These are phyloP conservation scores for Harringtonia aguacate DNA, from an alignment of 2,329 filamentous ascomycete species.

Conservation along the genomic window DNA sequence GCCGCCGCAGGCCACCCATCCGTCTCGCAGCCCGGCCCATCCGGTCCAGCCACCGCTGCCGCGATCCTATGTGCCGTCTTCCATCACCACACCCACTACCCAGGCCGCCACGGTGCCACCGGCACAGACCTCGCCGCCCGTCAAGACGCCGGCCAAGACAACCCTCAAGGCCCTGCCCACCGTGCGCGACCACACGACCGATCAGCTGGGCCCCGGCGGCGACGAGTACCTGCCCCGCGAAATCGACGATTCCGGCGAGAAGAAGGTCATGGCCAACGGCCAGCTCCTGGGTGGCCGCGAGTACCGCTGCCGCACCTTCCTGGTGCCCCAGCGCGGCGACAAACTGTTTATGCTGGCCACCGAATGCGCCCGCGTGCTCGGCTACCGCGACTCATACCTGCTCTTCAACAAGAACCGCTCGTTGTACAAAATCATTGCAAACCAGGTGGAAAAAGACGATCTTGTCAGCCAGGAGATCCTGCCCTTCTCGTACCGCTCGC, in stretches of 20 bases:
- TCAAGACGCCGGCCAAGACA: slow-evolving; percentile 69
- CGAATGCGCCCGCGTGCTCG: slow-evolving; percentile 86
- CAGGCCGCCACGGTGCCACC: slow-evolving; percentile 24
- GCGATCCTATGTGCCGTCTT: slow-evolving; percentile 20
- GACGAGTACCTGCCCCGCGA: slow-evolving; percentile 95
- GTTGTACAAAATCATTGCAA: slow-evolving; percentile 94
- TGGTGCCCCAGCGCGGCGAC: slow-evolving; percentile 79
- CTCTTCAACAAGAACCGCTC: slow-evolving; percentile 98
- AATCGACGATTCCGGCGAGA: slow-evolving; percentile 85
- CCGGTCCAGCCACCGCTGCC: not conserved
- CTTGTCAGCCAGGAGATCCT: slow-evolving; percentile 90
- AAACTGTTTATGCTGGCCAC: slow-evolving; percentile 99
- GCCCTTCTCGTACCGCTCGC: slow-evolving; percentile 94
- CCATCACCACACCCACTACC: slow-evolving; percentile 17
- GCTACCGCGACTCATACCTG: slow-evolving; percentile 95
- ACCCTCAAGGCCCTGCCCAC: slow-evolving; percentile 92
- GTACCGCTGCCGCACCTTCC: slow-evolving; percentile 88
- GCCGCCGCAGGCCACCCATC: slow-evolving; percentile 5
- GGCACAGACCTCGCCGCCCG: slow-evolving; percentile 48
- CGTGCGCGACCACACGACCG: slow-evolving; percentile 92
- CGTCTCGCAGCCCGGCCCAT: slow-evolving; percentile 4
- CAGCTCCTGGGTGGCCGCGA: slow-evolving; percentile 72
- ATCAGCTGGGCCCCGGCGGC: slow-evolving; percentile 78
- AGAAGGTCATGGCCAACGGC: slow-evolving; percentile 80
- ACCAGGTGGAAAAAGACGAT: slow-evolving; percentile 91